Evolutionary conservation across 805 yeast genomes (phyloP).

Genomic region (Metschnikowia borealis): DNA sequence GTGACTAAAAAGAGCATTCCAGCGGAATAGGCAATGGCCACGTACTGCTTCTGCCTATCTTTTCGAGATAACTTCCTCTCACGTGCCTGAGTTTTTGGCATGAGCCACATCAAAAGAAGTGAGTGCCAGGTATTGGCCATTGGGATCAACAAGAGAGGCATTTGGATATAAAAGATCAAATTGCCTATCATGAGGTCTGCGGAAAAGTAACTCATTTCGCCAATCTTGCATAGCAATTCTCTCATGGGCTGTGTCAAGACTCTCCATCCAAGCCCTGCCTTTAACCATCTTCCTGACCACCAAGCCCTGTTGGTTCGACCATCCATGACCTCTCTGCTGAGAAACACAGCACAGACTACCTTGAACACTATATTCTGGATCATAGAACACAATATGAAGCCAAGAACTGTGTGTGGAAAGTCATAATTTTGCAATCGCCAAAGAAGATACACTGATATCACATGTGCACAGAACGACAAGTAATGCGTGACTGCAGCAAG

Average conservation of each 20-base stretch:
- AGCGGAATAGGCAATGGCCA: constrained; percentile 5
- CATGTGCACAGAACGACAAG: constrained; percentile 41
- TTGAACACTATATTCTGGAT: constrained; percentile 59
- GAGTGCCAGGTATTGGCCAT: constrained; percentile 66
- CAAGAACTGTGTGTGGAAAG: constrained; percentile 54
- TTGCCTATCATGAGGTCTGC: constrained; percentile 62
- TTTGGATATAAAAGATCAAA: constrained; percentile 50
- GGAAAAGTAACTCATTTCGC: constrained; percentile 66
- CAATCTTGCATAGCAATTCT: constrained; percentile 58
- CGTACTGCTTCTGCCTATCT: constrained; percentile 16
- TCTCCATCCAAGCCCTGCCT: constrained; percentile 58
- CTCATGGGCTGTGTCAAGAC: constrained; percentile 59
- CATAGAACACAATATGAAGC: constrained; percentile 52
- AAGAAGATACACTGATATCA: constrained; percentile 50
- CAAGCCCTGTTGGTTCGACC: constrained; percentile 57
- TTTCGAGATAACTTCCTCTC: constrained; percentile 23
- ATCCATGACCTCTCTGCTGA: constrained; percentile 61
- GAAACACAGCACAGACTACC: constrained; percentile 42
- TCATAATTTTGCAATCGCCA: constrained; percentile 69
- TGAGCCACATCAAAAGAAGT: constrained; percentile 62
- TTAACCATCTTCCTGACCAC: constrained; percentile 69
- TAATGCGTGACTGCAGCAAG: constrained; percentile 40
- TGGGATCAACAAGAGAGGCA: constrained; percentile 61
- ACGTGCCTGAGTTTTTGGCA: constrained; percentile 49
- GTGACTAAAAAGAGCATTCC: constrained; percentile 3